A percentile compares a stretch with the other conserved stretches of the same genome.
Conservation (phyloP, 1,284 basidiomycete genomes). For the Cryptococcus neoformans region DNA sequence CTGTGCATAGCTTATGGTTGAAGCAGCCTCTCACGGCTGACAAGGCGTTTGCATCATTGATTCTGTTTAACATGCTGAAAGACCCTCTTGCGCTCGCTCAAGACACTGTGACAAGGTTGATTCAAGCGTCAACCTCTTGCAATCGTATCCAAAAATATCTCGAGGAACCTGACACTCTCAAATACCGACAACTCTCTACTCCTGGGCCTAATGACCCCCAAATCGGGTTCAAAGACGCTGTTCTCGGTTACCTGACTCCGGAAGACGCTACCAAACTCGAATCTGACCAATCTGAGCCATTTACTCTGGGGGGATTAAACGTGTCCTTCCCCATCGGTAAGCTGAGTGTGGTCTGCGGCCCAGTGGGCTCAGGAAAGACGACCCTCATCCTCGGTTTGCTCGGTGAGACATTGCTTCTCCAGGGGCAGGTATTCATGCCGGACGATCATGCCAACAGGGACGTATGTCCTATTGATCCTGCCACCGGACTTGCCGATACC, state of each 20-base stretch:
- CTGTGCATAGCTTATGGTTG: constrained; percentile 44
- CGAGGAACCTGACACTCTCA: constrained; percentile 56
- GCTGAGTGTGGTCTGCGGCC: constrained; percentile 49
- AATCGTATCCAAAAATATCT: constrained; percentile 52
- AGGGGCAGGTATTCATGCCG: constrained; percentile 55
- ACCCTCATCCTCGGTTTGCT: constrained; percentile 61
- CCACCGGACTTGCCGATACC: constrained; percentile 52
- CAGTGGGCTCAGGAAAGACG: constrained; percentile 63
- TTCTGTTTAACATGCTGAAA: constrained; percentile 55
- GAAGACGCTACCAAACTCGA: constrained; percentile 16
- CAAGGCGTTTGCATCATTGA: constrained; percentile 52
- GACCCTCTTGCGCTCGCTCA: constrained; percentile 38
- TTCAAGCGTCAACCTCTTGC: constrained; percentile 51
- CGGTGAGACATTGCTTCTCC: constrained; percentile 54
- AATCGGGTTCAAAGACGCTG: constrained; percentile 55
- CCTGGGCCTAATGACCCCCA: constrained; percentile 43
- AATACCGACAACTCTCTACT: constrained; percentile 53
- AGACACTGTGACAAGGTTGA: constrained; percentile 50
- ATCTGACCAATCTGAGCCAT: constrained; percentile 34
- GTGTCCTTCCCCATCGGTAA: constrained; percentile 50
- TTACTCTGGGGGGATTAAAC: constrained; percentile 52
- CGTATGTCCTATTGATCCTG: constrained; percentile 50
- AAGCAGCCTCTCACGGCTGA: constrained; percentile 40
- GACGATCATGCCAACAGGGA: constrained; percentile 48
- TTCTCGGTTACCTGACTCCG: constrained; percentile 39